Percentiles rank a stretch among this genome's conserved stretches.
These are phyloP conservation scores for Acacia melanoxylon DNA, from an alignment of 306 rosid species.

Conservation along the genomic window DNA sequence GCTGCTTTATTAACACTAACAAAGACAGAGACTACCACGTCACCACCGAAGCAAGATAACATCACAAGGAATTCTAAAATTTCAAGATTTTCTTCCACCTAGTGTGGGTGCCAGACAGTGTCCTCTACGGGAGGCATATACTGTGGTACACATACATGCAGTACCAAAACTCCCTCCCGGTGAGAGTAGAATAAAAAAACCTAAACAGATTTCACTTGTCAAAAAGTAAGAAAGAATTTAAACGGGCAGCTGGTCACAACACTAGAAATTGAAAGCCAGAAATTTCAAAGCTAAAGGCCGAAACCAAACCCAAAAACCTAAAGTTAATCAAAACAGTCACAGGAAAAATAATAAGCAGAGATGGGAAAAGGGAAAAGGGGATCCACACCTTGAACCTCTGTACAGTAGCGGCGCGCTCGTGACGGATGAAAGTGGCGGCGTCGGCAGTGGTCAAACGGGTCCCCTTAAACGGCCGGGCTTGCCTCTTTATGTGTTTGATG, in stretches of 20 bases:
- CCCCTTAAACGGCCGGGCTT: conserved; percentile 70
- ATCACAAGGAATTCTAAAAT: no score
- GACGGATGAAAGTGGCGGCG: conserved; percentile 7
- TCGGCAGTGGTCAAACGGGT: conserved; percentile 75
- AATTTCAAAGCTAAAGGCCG: background rate
- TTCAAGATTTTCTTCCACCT: no score
- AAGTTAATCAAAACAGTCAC: background rate
- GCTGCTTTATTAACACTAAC: background rate
- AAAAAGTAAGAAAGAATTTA: background rate
- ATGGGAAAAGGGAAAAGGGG: no score
- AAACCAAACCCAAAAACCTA: no score
- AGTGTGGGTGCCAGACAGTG: background rate
- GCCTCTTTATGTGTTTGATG: conserved; percentile 68
- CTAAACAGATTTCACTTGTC: background rate
- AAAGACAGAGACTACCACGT: no score
- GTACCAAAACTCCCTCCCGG: background rate
- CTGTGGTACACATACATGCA: background rate
- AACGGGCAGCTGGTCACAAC: background rate
- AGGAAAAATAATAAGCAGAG: no score
- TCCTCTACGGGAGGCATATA: background rate
- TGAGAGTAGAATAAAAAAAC: background rate
- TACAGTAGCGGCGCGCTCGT: no score
- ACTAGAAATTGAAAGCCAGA: background rate
- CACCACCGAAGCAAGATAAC: no score
- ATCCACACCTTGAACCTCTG: no score